These are phyloP conservation scores for Thelonectria rubi DNA, from an alignment of 2,329 filamentous ascomycete species.

Conservation along the genomic window DNA sequence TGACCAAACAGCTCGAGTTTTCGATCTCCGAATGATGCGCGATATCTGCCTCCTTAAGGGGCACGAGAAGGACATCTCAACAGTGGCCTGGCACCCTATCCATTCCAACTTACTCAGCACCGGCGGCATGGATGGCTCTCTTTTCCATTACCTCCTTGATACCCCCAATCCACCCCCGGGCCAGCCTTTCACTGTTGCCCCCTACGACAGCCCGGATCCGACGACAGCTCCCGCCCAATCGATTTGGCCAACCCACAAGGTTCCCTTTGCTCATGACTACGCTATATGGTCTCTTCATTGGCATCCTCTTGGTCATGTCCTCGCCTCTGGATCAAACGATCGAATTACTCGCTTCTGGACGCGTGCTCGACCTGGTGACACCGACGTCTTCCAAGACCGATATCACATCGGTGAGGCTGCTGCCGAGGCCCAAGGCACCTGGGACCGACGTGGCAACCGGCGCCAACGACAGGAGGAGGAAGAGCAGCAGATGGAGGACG, in stretches of 20 bases:
- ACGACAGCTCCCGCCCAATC: conserved; percentile 83
- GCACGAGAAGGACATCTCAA: conserved; percentile 95
- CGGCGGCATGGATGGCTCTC: conserved; percentile 86
- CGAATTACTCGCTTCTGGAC: conserved; percentile 98
- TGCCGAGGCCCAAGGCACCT: conserved; percentile 94
- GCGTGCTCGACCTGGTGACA: conserved; percentile 85
- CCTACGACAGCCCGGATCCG: conserved; percentile 86
- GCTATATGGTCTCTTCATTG: conserved; percentile 98
- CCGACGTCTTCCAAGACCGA: conserved; percentile 84
- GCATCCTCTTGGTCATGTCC: conserved; percentile 95
- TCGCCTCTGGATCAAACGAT: conserved; percentile 96
- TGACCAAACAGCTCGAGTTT: conserved; percentile 91
- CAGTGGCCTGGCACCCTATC: conserved; percentile 91
- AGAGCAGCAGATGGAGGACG: conserved; percentile 91
- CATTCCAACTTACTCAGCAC: conserved; percentile 90
- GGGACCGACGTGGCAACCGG: conserved; percentile 81
- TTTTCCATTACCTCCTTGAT: conserved; percentile 95
- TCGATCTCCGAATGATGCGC: conserved; percentile 97
- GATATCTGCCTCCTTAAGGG: conserved; percentile 93
- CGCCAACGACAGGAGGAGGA: conserved; percentile 89
- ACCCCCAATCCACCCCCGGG: conserved; percentile 88
- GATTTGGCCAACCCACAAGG: conserved; percentile 89
- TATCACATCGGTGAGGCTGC: conserved; percentile 96
- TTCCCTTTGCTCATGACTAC: conserved; percentile 90
- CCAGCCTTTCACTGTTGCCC: conserved; percentile 75